Percentiles rank a stretch among this genome's conserved stretches.
These are phyloP conservation scores for Vickermania spadyakhi DNA, from an alignment of 208 protist species.

Conservation along the genomic window DNA sequence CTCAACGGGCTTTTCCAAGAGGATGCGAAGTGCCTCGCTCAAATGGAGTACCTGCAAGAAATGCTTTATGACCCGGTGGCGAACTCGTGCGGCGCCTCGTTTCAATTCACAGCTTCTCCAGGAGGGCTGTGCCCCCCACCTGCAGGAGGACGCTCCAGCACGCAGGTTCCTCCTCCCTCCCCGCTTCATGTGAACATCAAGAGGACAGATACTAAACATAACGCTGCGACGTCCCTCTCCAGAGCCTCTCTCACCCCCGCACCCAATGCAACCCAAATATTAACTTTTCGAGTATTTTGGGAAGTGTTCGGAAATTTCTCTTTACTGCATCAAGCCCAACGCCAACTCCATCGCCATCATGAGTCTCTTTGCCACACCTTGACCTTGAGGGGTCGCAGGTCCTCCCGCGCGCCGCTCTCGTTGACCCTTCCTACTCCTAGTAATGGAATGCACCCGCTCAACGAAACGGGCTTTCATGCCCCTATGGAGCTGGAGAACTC, in stretches of 20 bases:
- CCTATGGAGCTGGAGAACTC: too few species aligned
- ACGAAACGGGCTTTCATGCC: too few species aligned
- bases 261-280: neutral
- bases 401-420: too few species aligned
- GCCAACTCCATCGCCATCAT: neutral
- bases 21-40: conserved; percentile 27
- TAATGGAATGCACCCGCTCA: too few species aligned
- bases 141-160: too few species aligned
- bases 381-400: neutral
- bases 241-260: neutral
- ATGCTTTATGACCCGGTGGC: conserved; percentile 31
- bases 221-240: neutral
- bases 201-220: neutral
- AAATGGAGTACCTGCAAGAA: conserved; percentile 64
- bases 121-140: too few species aligned
- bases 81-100: neutral
- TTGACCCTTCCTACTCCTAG: too few species aligned
- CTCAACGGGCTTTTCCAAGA: conserved; percentile 51
- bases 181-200: neutral
- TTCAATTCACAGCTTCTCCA: conserved; percentile 13
- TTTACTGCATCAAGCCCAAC: conserved; percentile 1
- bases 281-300: conserved; percentile 1
- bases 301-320: conserved; percentile 1
- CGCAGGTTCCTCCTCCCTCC: neutral
- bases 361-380: neutral